Evolutionary conservation across 2,329 filamentous ascomycete genomes (phyloP).

Genomic region (Fusarium heterosporum): DNA sequence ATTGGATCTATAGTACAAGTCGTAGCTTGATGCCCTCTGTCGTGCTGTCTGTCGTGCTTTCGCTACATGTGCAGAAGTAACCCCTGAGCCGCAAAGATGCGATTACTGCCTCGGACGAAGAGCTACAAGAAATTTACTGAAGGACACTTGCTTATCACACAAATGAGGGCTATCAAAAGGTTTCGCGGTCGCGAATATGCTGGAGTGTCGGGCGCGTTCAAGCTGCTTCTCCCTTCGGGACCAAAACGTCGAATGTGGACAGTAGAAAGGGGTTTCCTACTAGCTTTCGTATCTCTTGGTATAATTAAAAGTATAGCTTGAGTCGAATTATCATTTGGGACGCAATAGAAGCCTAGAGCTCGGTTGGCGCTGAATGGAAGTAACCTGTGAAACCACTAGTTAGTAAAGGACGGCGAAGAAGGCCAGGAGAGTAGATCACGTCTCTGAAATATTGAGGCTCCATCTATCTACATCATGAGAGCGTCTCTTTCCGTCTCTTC

Average conservation of each 20-base stretch:
- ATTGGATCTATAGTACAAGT: not conserved
- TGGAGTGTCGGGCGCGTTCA: not conserved
- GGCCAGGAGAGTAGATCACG: not conserved
- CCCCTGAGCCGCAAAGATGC: not conserved
- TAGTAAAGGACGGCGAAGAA: not conserved
- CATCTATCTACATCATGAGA: not conserved
- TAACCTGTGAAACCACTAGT: not conserved
- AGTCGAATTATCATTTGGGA: not conserved
- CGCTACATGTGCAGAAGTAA: not conserved
- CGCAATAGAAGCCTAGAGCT: not conserved
- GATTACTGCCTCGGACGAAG: not conserved
- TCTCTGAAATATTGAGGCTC: not conserved
- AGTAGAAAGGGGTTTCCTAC: not conserved
- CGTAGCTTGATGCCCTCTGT: not conserved
- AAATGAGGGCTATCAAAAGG: not conserved
- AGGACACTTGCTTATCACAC: not conserved
- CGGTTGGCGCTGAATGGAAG: not conserved
- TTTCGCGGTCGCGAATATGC: not conserved
- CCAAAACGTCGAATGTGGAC: not conserved
- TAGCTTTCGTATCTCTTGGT: not conserved
- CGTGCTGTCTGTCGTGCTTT: not conserved
- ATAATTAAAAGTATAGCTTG: not conserved
- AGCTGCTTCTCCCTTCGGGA: not conserved
- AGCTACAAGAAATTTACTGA: not conserved
- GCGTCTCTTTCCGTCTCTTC: not conserved